A percentile compares a stretch with the other conserved stretches of the same genome.
phyloP scores from a whole-genome alignment of 345 rosid species.

The Eucalyptus marginata region DNA sequence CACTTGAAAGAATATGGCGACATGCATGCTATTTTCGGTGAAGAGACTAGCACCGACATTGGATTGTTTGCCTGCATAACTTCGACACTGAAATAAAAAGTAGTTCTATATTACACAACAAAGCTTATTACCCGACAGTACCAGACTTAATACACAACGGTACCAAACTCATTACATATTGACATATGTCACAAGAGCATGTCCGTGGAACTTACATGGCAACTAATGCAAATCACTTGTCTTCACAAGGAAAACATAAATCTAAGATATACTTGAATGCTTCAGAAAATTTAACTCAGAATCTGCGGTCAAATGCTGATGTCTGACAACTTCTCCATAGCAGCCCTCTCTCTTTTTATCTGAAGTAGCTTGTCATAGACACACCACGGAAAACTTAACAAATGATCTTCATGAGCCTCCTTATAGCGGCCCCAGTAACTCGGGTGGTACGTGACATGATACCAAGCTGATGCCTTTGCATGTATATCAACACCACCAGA shows the following conservation, averaged over 20 bases:
- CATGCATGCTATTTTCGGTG: neutral
- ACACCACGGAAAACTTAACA: conserved; percentile 73
- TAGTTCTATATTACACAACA: neutral
- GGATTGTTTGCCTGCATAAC: neutral
- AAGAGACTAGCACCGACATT: neutral
- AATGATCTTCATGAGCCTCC: conserved; percentile 49
- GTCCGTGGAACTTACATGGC: neutral
- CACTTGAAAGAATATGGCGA: neutral
- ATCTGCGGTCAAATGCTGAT: neutral
- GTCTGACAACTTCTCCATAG: neutral
- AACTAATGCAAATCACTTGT: neutral
- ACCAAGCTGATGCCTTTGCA: conserved; percentile 77
- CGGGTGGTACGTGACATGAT: conserved; percentile 61
- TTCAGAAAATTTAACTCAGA: neutral
- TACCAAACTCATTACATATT: neutral
- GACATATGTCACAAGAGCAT: neutral
- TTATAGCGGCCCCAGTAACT: conserved; percentile 47
- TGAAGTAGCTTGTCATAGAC: conserved; percentile 45
- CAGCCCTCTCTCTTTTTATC: conserved; percentile 16
- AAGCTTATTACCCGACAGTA: neutral
- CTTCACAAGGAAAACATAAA: neutral
- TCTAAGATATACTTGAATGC: neutral
- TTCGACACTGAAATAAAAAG: neutral
- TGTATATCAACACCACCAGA: neutral
- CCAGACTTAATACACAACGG: neutral